phyloP scores from a whole-genome alignment of 768 basidiomycete species.

The Austroboletus eburneus region DNA sequence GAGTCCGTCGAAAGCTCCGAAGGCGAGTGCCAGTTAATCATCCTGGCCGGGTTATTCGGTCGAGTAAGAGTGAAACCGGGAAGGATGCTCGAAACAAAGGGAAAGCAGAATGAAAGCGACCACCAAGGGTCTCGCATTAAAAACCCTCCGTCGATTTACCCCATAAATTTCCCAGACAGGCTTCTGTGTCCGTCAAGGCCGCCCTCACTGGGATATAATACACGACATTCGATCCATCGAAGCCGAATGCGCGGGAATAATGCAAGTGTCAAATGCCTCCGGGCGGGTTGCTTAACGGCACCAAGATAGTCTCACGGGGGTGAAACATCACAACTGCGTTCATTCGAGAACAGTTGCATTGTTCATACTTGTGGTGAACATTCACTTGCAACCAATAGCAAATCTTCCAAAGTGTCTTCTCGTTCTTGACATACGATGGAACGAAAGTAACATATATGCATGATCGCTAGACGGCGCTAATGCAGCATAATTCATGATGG shows the following conservation, averaged over 20 bases:
- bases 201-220: slow-evolving; percentile 1
- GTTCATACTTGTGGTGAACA: background rate
- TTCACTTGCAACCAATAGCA: background rate
- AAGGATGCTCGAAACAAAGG: background rate
- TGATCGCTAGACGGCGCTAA: no score
- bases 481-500: no score
- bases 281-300: slow-evolving; percentile 18
- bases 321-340: slow-evolving; percentile 4
- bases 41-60: slow-evolving; percentile 13
- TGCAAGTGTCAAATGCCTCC: background rate
- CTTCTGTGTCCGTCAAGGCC: slow-evolving; percentile 15
- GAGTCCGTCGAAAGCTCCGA: slow-evolving; percentile 34
- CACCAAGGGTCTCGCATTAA: slow-evolving; percentile 6
- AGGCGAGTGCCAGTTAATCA: slow-evolving; percentile 41
- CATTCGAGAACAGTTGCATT: slow-evolving; percentile 6
- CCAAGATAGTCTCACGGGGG: slow-evolving; percentile 4
- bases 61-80: background rate
- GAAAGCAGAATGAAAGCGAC: background rate
- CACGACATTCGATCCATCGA: slow-evolving; percentile 10
- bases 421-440: background rate
- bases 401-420: background rate
- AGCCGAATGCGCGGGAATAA: slow-evolving; percentile 16
- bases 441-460: no score
- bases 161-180: background rate
- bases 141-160: slow-evolving; percentile 4